phyloP scores from a whole-genome alignment of 495 filamentous ascomycete species.

The Penicillium manginii region DNA sequence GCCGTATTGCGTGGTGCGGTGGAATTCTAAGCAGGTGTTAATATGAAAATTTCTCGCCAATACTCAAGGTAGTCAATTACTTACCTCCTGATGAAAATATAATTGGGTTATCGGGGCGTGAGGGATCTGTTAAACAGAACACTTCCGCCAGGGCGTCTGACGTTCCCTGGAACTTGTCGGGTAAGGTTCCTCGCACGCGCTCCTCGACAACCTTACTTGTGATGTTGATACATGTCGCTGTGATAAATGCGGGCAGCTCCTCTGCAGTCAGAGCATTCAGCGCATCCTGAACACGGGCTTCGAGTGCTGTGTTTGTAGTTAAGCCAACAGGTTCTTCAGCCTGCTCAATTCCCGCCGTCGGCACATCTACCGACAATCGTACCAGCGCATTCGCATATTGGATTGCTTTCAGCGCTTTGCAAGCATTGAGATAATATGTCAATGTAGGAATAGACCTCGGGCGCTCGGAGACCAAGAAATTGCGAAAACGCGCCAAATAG shows the following conservation, averaged over 20 bases:
- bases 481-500: constrained; percentile 63
- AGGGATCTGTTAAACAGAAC: constrained; percentile 78
- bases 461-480: constrained; percentile 72
- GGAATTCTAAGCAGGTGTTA: constrained; percentile 28
- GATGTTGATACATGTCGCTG: constrained; percentile 40
- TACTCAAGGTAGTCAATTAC: neutral
- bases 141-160: constrained; percentile 74
- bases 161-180: constrained; percentile 50
- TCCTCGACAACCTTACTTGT: constrained; percentile 40
- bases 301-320: constrained; percentile 56
- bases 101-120: constrained; percentile 72
- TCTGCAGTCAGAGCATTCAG: constrained; percentile 64
- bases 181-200: constrained; percentile 37
- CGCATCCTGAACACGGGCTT: constrained; percentile 60
- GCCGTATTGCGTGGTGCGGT: constrained; percentile 61
- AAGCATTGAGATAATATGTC: constrained; percentile 64
- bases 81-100: constrained; percentile 76
- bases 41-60: constrained; percentile 45
- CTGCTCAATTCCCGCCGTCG: constrained; percentile 46
- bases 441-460: constrained; percentile 70
- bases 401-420: constrained; percentile 71
- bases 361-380: constrained; percentile 37
- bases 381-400: constrained; percentile 68
- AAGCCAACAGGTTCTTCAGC: constrained; percentile 47
- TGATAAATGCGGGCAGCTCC: constrained; percentile 72